Evolutionary conservation across 805 yeast species (phyloP), one percentile per base, ranked within the genome.

Genomic region (Candida boidinii): DNA sequence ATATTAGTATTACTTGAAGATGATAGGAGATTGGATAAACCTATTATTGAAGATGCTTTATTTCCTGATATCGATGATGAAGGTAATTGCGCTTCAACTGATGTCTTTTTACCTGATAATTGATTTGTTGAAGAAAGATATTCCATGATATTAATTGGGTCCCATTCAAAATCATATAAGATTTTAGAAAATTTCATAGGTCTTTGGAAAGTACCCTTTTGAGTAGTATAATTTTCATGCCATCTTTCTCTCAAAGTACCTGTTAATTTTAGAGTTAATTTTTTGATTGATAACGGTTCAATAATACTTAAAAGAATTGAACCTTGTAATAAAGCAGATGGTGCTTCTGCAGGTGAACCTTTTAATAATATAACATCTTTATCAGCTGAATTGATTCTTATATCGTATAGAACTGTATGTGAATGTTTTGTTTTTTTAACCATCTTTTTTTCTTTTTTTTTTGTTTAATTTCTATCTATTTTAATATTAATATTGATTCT

Each of bases 151-250:
- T 78, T 81, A 18, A 70, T 61, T 43, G 75, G 68, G 43, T 80
- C 86, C 95, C 95, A 85, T 26, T 62, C 66, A 50, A 81, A 79
- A 45, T 86, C 94, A 52, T 70, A 88, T 12, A 90, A 54, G 26
- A 72, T 64, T 44, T 71, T 75, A 34, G 78, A 81, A 46, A 70
- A 73, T 28, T 65, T 64, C 30, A 60, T 53, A 16, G 78, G 74
- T 49, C 69, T 60, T 18, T 64, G 48, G 13, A 50, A 24, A 3
- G 66, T 42, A 0, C 76, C 70, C 33, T 68, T 71, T 7, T 69
- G 37, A 11, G 72, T 63, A 25, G 62, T 64, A 32, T 56, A 58
- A 12, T 62, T 60, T 12, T 81, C 86, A 1, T 69, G 68, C 74
- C 86, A 78, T 42, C 75, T 70, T 30, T 86, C 52, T 31, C 78